Percentiles rank a stretch among this genome's conserved stretches.
phyloP scores from a whole-genome alignment of 1,284 basidiomycete genomes.

The Puccinia coronata region DNA sequence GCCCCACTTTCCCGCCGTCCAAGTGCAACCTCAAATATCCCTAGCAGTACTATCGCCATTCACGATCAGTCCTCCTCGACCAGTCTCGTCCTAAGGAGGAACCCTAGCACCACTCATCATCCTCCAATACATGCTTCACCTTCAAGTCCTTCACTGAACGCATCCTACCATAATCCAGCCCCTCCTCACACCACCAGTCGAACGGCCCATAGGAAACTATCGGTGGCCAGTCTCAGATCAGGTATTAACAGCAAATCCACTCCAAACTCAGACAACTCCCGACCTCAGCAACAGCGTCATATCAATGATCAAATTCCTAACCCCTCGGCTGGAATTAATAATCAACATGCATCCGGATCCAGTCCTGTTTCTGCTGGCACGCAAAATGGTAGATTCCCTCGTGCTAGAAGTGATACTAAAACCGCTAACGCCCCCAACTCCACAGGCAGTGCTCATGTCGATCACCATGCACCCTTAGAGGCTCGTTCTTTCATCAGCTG shows the following conservation, averaged over 20 bases:
- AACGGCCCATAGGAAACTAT: conserved; percentile 19
- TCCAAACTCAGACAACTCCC: background rate
- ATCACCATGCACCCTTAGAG: conserved; percentile 42
- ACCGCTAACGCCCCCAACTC: conserved; percentile 20
- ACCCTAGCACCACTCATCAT: conserved; percentile 4
- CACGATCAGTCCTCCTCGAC: background rate
- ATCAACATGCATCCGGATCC: conserved; percentile 7
- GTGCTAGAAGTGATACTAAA: conserved; percentile 33
- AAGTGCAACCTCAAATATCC: background rate
- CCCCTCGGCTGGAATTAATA: background rate
- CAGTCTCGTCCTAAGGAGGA: background rate
- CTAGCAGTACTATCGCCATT: background rate
- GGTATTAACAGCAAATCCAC: conserved; percentile 14
- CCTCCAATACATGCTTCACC: conserved; percentile 11
- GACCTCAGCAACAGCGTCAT: conserved; percentile 12
- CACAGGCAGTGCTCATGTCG: conserved; percentile 1
- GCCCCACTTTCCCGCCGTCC: background rate
- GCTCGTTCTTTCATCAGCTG: background rate
- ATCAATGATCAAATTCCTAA: background rate
- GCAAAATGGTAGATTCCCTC: conserved; percentile 24
- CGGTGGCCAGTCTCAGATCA: conserved; percentile 23
- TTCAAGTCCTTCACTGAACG: conserved; percentile 24
- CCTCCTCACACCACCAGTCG: background rate
- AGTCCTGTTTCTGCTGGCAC: conserved; percentile 4
- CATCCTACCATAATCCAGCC: conserved; percentile 8